Evolutionary conservation across 2,329 filamentous ascomycete species (phyloP).

Genomic region (Botryotinia narcissicola): DNA sequence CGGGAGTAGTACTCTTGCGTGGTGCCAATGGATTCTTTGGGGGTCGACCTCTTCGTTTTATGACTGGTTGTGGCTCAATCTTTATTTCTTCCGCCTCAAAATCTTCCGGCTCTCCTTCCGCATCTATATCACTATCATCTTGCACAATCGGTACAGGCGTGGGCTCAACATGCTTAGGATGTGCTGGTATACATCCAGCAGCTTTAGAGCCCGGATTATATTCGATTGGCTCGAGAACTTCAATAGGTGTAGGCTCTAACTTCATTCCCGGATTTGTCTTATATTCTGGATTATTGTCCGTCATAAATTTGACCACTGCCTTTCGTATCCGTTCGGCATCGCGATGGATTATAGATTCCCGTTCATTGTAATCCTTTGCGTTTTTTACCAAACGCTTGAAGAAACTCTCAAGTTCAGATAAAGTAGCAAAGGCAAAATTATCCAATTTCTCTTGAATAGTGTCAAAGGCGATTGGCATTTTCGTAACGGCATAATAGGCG

Average conservation of each 20-base stretch:
- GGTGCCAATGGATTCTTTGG: slow-evolving; percentile 35
- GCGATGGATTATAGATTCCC: slow-evolving; percentile 69
- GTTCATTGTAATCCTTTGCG: slow-evolving; percentile 79
- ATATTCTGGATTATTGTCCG: slow-evolving; percentile 81
- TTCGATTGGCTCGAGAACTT: background rate
- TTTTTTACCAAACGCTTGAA: slow-evolving; percentile 86
- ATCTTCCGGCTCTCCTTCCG: slow-evolving; percentile 37
- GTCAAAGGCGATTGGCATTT: slow-evolving; percentile 75
- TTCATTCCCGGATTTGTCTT: slow-evolving; percentile 61
- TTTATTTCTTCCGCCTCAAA: slow-evolving; percentile 36
- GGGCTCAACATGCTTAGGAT: background rate
- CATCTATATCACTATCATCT: slow-evolving; percentile 40
- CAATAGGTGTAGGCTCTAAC: slow-evolving; percentile 58
- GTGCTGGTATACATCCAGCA: background rate
- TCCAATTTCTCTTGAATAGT: slow-evolving; percentile 74
- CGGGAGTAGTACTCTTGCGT: slow-evolving; percentile 41
- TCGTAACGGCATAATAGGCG: slow-evolving; percentile 75
- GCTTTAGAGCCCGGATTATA: background rate
- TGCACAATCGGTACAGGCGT: slow-evolving; percentile 55
- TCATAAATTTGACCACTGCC: slow-evolving; percentile 84
- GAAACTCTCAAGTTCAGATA: slow-evolving; percentile 78
- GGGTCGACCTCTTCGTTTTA: slow-evolving; percentile 31
- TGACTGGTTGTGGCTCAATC: slow-evolving; percentile 23
- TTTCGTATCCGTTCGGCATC: slow-evolving; percentile 87
- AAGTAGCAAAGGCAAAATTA: slow-evolving; percentile 62